A percentile compares a stretch with the other conserved stretches of the same genome.
Evolutionary conservation across 768 basidiomycete genomes (phyloP).

Genomic region (Gloeopeniophorella convolvens): DNA sequence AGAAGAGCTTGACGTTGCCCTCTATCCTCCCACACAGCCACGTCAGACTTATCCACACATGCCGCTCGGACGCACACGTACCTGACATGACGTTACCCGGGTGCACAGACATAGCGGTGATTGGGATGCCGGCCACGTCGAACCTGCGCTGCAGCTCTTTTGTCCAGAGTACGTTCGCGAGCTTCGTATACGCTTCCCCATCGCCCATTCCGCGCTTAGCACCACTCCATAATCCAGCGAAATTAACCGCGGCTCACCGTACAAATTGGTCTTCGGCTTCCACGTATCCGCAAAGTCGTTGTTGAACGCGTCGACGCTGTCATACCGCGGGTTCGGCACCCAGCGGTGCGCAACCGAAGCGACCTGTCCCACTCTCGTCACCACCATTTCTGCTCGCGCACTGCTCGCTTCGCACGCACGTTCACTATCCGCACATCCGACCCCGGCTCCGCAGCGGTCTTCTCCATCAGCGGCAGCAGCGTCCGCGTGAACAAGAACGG

Average conservation of each 20-base stretch:
- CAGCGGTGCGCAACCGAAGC: slow-evolving; percentile 13
- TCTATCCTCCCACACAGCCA: slow-evolving; percentile 10
- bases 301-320: slow-evolving; percentile 26
- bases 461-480: slow-evolving; percentile 45
- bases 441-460: slow-evolving; percentile 40
- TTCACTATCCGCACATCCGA: slow-evolving; percentile 59
- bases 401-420: slow-evolving; percentile 29
- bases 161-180: slow-evolving; percentile 45
- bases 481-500: slow-evolving; percentile 49
- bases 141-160: slow-evolving; percentile 45
- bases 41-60: background rate
- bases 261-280: slow-evolving; percentile 18
- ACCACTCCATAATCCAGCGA: background rate
- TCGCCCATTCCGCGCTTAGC: background rate
- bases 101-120: slow-evolving; percentile 37
- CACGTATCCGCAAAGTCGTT: slow-evolving; percentile 19
- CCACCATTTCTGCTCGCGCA: no score
- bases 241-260: slow-evolving; percentile 13
- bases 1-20: slow-evolving; percentile 18
- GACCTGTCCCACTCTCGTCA: slow-evolving; percentile 22
- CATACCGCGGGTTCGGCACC: slow-evolving; percentile 7
- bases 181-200: slow-evolving; percentile 41
- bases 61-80: slow-evolving; percentile 6
- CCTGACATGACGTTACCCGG: slow-evolving; percentile 38
- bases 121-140: slow-evolving; percentile 30